phyloP scores from a whole-genome alignment of 164 flowering plant species.

The Macadamia tetraphylla region DNA sequence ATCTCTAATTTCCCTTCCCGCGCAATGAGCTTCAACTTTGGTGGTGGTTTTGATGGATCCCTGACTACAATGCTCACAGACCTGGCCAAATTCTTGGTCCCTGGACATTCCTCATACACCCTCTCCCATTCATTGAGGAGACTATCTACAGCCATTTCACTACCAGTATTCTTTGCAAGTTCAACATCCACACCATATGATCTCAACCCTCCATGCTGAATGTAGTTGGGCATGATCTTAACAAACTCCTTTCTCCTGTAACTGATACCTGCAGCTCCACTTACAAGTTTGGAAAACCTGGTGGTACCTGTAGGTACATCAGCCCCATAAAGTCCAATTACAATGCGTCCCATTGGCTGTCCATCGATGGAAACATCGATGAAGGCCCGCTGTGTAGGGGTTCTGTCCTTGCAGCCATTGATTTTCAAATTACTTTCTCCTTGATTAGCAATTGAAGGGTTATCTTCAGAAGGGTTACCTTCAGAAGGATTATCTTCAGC shows the following conservation, averaged over 20 bases:
- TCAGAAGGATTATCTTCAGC: conserved; percentile 34
- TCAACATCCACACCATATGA: conserved; percentile 86
- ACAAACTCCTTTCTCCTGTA: conserved; percentile 88
- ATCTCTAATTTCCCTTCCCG: conserved; percentile 75
- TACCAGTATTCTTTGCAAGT: conserved; percentile 47
- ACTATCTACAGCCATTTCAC: conserved; percentile 28
- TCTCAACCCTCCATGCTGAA: conserved; percentile 85
- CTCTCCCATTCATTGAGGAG: conserved; percentile 41
- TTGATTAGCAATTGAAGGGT: background rate
- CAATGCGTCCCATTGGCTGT: conserved; percentile 57
- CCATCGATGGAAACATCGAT: conserved; percentile 78
- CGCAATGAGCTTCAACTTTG: conserved; percentile 80
- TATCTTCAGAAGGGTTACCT: no score
- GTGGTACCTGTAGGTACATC: conserved; percentile 48
- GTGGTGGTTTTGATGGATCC: conserved; percentile 76
- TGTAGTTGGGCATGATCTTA: conserved; percentile 77
- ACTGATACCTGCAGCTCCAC: conserved; percentile 71
- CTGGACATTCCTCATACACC: conserved; percentile 30
- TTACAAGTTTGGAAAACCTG: conserved; percentile 53
- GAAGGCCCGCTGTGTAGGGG: conserved; percentile 50
- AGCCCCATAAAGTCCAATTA: conserved; percentile 50
- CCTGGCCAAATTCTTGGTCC: conserved; percentile 58
- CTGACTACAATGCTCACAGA: conserved; percentile 67
- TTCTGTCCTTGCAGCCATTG: conserved; percentile 22
- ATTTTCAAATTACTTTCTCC: conserved; percentile 7